These are phyloP conservation scores for Colletotrichum tabaci DNA, from an alignment of 2,329 filamentous ascomycete genomes.

Conservation along the genomic window DNA sequence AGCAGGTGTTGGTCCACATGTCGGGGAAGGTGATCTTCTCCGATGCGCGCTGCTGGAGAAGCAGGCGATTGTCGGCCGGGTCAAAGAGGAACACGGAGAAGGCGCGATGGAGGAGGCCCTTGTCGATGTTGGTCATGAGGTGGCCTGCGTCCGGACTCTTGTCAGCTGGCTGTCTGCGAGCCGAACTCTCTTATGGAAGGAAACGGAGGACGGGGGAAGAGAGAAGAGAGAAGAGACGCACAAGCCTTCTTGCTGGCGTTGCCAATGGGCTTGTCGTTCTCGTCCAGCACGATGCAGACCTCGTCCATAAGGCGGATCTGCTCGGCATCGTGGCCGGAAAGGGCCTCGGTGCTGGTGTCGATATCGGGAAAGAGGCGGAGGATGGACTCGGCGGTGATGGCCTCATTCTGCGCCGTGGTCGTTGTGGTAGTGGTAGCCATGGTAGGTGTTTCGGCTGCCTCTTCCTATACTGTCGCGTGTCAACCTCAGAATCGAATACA, in stretches of 20 bases:
- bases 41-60: constrained; percentile 93
- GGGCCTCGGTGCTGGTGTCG: constrained; percentile 78
- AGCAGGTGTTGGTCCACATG: constrained; percentile 99
- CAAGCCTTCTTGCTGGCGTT: constrained; percentile 98
- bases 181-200: neutral
- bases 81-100: constrained; percentile 99
- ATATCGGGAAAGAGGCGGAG: constrained; percentile 90
- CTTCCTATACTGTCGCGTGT: neutral
- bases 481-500: neutral
- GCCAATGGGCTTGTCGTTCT: constrained; percentile 92
- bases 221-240: constrained; percentile 62
- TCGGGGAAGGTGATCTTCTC: constrained; percentile 99
- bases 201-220: neutral
- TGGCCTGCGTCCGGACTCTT: constrained; percentile 80
- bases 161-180: constrained; percentile 36
- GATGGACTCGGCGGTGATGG: constrained; percentile 89
- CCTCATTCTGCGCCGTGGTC: constrained; percentile 67
- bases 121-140: constrained; percentile 98
- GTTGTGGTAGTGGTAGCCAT: constrained; percentile 53
- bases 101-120: constrained; percentile 94
- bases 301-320: constrained; percentile 99
- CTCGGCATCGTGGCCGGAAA: constrained; percentile 95
- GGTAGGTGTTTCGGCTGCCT: neutral
- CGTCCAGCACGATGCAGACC: constrained; percentile 96
- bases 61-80: constrained; percentile 84